Evolutionary conservation across 2,329 filamentous ascomycete genomes (phyloP), one percentile per base, ranked within the genome.

Genomic region (Salinomyces thailandicus): DNA sequence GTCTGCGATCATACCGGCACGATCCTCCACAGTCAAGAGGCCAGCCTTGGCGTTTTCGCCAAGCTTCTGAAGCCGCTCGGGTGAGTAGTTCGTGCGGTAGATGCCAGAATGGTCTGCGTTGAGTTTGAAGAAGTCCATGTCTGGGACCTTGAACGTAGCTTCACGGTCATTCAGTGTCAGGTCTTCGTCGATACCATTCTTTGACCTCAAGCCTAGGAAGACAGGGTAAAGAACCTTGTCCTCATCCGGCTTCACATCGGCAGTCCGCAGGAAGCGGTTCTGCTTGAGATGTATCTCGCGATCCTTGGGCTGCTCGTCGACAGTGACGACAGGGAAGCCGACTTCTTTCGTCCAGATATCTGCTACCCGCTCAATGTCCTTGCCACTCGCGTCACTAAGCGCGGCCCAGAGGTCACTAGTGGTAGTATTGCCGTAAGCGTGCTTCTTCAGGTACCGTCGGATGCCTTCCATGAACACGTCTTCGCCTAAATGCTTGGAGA

Each of bases 271-370:
- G 72, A 95, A 94, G 35, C 89, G 83, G 63, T 95, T 95, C 63
- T 96, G 89, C 71, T 91, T 91, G 47, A 96, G 69, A 44, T 80
- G 79, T 52, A 95, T 87, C 14, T 78, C 79, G 42, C 75, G 80
- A 32, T 79, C 71, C 17, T 70, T 67, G 38, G 78, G 69, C 41
- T 82, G 75, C 60, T 89, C 84, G 0, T 81, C 84, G 18, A 96
- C 86, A 5, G 81, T 81, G 31, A 96, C 74, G 26, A 96, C 87
- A 1, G 89, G 89, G 64, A 81, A 95, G 35, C 89, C 89, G 38
- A 96, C 82, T 53, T 94, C 81, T 72, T 94, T 95, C 35, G 89
- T 96, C 89, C 89, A 96, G 47, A 89, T 85, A 37, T 86, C 81
- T 79, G 95, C 95, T 38, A 95, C 81, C 43, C 84, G 75, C 53